These are phyloP conservation scores for Casuarina equisetifolia DNA, from an alignment of 306 rosid genomes.

Conservation along the genomic window DNA sequence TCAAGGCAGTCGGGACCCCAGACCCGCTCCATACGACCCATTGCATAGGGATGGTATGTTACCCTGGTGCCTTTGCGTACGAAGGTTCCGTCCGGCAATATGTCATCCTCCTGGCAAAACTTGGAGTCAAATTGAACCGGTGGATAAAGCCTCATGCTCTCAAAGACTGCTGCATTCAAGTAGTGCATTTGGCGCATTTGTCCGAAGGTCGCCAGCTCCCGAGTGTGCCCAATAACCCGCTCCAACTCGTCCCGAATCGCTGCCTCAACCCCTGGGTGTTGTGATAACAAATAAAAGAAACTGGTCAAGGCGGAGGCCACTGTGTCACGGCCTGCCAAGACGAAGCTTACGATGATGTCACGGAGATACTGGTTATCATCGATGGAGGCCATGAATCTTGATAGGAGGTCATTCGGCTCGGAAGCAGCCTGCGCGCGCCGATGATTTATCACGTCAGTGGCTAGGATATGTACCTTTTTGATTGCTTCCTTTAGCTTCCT, in stretches of 20 bases:
- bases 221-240: slow-evolving; percentile 40
- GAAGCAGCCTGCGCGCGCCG: slow-evolving; percentile 36
- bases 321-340: slow-evolving; percentile 87
- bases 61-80: slow-evolving; percentile 66
- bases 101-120: slow-evolving; percentile 63
- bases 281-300: slow-evolving; percentile 52
- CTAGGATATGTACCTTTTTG: slow-evolving; percentile 39
- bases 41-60: slow-evolving; percentile 85
- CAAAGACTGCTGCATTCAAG: slow-evolving; percentile 62
- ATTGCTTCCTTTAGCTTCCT: slow-evolving; percentile 53
- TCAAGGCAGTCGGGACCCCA: slow-evolving; percentile 75
- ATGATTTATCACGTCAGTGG: slow-evolving; percentile 38
- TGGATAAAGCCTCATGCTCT: slow-evolving; percentile 82
- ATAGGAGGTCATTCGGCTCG: slow-evolving; percentile 52
- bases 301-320: slow-evolving; percentile 69
- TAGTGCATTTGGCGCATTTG: slow-evolving; percentile 63
- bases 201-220: slow-evolving; percentile 31
- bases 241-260: slow-evolving; percentile 54
- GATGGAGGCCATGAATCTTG: slow-evolving; percentile 65
- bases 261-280: slow-evolving; percentile 40
- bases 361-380: slow-evolving; percentile 59
- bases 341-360: slow-evolving; percentile 80
- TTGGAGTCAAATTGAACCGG: slow-evolving; percentile 92
- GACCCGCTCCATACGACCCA: slow-evolving; percentile 85
- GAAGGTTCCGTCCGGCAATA: slow-evolving; percentile 81